Base-by-base conservation (phyloP, 75 land plant genomes). In the Selaginella moellendorffii region DNA sequence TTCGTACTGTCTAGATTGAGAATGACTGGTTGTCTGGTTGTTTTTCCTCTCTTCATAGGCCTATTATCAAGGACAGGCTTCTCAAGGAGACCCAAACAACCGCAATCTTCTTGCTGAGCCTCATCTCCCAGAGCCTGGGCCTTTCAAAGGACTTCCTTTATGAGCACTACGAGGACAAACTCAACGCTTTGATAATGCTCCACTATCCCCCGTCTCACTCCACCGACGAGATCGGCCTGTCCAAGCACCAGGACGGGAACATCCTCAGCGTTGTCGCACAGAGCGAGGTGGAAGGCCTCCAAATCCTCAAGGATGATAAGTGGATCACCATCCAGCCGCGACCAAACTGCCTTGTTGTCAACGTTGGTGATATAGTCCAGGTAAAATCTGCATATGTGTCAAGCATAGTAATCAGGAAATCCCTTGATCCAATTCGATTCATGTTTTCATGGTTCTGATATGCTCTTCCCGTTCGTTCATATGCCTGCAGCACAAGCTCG, bases 81-180 rank as follows among this genome's bases (percentile, higher is more conserved):
- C 78, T 79, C 77, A 73, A 36, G 2, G 31, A 80, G 31, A 81
- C 80, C 0, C 76, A 79, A 64, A 81, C 76, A 65, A 56, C 59
- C n/a, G 59, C 59, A 8, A 25, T 24, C 21, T 56, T 56, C 24
- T 75, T 85, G 8, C 69, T 85, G 27, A 80, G 62, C 46, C 71
- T 85, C 26, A 31, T 85, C 10, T 85, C 88, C 0, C 82, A 82
- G 70, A 78, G 81, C 0, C 69, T 85, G 84, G 85, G 80, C 0
- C 30, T 85, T 9, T 77, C 80, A 26, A 69, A 52, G 29, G 80
- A 56, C 24, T 56, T 31, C 14, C 1, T 36, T 29, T 26, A 52
- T 2, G 68, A 27, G 28, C 28, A 53, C 24, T 67, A 46, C 14
- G 9, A 68, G 61, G 69, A 58, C 24, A 27, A 30, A 61, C 53